These are phyloP conservation scores for Metschnikowia lochheadii DNA, from an alignment of 805 yeast species.

Conservation along the genomic window DNA sequence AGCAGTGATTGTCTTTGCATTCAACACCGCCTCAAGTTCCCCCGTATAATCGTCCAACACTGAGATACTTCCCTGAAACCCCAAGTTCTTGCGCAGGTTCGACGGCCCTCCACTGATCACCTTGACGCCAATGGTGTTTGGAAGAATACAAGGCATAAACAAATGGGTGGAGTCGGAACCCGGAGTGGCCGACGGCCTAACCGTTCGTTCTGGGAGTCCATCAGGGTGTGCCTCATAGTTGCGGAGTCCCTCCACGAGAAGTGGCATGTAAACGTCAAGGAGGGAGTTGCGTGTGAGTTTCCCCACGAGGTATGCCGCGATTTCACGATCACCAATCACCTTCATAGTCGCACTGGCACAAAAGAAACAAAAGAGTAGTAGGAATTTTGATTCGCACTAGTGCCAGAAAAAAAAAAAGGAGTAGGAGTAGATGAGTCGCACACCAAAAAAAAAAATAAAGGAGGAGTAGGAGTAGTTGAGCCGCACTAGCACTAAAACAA, in stretches of 20 bases:
- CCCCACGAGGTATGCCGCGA: conserved; percentile 25
- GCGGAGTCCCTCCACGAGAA: conserved; percentile 34
- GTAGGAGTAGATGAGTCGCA: no score
- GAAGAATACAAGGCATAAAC: conserved; percentile 64
- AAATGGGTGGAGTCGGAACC: conserved; percentile 43
- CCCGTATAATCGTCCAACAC: conserved; percentile 52
- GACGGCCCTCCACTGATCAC: conserved; percentile 51
- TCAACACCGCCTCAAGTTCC: conserved; percentile 47
- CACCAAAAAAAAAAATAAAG: no score
- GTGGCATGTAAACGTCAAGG: conserved; percentile 29
- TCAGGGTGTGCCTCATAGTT: conserved; percentile 42
- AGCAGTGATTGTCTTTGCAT: conserved; percentile 59
- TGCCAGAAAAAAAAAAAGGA: no score
- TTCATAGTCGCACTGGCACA: conserved; percentile 19
- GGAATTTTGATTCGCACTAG: no score
- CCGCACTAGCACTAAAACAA: no score
- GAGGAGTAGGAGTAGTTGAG: no score
- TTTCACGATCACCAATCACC: conserved; percentile 28
- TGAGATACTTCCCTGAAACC: conserved; percentile 56
- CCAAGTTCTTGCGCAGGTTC: conserved; percentile 33
- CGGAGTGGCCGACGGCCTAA: conserved; percentile 32
- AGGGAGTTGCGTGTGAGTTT: conserved; percentile 24
- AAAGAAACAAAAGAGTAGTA: no score
- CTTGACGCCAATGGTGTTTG: conserved; percentile 52
- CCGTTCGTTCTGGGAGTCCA: conserved; percentile 52